Conservation (phyloP, 2,329 filamentous ascomycete species). For the Trichoderma sp. region DNA sequence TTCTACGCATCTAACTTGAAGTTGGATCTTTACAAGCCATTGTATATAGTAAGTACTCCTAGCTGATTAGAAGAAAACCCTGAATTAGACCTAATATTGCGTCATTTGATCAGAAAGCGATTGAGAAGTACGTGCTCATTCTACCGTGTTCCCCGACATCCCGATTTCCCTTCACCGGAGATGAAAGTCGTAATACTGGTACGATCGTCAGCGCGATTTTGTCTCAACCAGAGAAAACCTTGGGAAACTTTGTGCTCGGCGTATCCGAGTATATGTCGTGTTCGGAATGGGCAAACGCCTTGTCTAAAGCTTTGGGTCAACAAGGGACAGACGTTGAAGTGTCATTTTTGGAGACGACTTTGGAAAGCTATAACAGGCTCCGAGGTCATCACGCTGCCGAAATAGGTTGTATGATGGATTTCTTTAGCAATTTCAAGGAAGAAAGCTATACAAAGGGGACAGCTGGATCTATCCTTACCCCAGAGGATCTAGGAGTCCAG, state of each 20-base stretch:
- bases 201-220: not conserved
- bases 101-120: not conserved
- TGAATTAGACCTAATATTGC: not conserved
- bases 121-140: not conserved
- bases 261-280: not conserved
- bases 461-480: not conserved
- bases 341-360: not conserved
- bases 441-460: not conserved
- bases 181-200: not conserved
- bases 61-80: not conserved
- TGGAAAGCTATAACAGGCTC: not conserved
- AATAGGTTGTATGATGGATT: not conserved
- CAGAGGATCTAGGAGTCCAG: not conserved
- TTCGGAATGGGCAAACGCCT: not conserved
- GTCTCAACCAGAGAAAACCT: not conserved
- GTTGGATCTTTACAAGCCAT: not conserved
- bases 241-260: not conserved
- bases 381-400: not conserved
- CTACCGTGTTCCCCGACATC: not conserved
- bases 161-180: not conserved
- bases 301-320: not conserved
- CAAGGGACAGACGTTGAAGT: not conserved
- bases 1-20: not conserved
- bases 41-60: not conserved
- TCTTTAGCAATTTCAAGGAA: not conserved